Evolutionary conservation across 1,284 basidiomycete genomes (phyloP), one percentile per base, ranked within the genome.

Genomic region (Kwoniella shivajii): DNA sequence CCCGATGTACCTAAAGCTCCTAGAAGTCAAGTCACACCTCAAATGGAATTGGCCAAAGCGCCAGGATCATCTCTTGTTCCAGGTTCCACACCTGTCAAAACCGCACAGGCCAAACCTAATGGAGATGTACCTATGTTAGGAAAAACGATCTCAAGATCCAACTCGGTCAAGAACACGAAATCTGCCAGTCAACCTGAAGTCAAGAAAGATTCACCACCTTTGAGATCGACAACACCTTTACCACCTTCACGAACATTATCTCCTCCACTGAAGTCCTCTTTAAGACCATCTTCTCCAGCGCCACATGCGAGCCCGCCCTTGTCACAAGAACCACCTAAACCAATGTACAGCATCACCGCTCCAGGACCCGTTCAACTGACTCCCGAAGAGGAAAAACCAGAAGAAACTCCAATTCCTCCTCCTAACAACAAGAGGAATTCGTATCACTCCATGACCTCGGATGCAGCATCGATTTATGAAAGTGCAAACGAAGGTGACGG

Each of bases 1-100:
- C 71, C 71, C 6, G 76, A 77, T 10, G 71, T 78, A 0, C 76
- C 77, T 29, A 77, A 75, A 57, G 77, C 77, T 0, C 77, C 77
- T 1, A 66, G 61, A 51, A 68, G 68, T 38, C 69, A 72, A 29
- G 68, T 73, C n/a, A 67, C 63, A 9, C 74, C 75, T 4, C 64
- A 68, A 44, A 66, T 77, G 64, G 66, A 68, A 53, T 48, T 74
- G 3, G 59, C 66, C 20, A 73, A 67, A 57, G 75, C 75, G 0
- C 75, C 75, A 2, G 75, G 75, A 49, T 70, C 72, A 13, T 67
- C 70, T 1, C 56, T 75, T 33, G 63, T 72, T 7, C 49, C 48
- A 10, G n/a, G 14, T 50, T 26, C 45, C 29, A 34, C 41, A 33
- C 43, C 52, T 7, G 24, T 47, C 52, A 47, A 48, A 46, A n/a